Conservation (phyloP, 257 asterid genomes). For the Coffea eugenioides region DNA sequence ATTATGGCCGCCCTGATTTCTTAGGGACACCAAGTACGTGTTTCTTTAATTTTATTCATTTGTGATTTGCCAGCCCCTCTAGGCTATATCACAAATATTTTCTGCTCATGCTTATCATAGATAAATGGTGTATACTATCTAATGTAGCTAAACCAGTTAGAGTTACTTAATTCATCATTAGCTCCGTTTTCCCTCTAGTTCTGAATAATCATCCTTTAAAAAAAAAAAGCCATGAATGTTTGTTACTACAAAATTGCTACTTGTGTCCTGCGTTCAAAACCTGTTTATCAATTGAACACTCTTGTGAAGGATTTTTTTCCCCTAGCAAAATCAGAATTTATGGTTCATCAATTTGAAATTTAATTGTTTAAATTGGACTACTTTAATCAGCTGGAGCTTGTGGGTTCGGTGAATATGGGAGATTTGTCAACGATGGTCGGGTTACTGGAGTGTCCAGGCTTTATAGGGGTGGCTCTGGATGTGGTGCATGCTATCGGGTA, state of each 20-base stretch:
- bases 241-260: no score
- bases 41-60: not conserved
- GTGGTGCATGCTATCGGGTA: constrained; percentile 92
- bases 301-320: no score
- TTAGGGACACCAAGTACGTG: constrained; percentile 57
- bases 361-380: not conserved
- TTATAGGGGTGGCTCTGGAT: constrained; percentile 66
- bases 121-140: no score
- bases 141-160: no score
- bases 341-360: not conserved
- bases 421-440: constrained; percentile 50
- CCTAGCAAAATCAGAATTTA: not conserved
- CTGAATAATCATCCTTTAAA: no score
- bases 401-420: constrained; percentile 80
- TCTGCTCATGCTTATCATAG: no score
- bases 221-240: no score
- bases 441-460: constrained; percentile 71
- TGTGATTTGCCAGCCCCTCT: not conserved
- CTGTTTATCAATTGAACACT: no score
- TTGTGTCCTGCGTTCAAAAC: no score
- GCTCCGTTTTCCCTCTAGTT: no score
- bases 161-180: no score
- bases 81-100: no score
- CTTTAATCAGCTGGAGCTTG: constrained; percentile 69
- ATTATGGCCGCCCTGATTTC: constrained; percentile 83